Evolutionary conservation across 306 rosid species (phyloP).

Genomic region (Cucurbita maxima): DNA sequence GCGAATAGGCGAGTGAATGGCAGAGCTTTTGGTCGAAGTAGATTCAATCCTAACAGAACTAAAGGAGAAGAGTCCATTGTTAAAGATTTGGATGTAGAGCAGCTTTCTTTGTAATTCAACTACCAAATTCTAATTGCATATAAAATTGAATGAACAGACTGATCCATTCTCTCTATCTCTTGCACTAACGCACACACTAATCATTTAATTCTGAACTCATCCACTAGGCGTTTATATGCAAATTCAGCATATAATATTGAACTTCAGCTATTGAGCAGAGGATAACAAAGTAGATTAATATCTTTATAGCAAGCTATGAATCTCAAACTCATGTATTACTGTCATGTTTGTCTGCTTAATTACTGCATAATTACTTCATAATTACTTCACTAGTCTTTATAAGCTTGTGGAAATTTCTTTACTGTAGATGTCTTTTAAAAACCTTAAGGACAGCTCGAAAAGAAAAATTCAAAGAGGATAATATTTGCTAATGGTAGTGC

Average conservation of each 20-base stretch:
- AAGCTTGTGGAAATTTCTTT: no score
- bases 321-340: conserved; percentile 58
- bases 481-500: no score
- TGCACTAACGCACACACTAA: background rate
- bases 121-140: background rate
- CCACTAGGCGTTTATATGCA: background rate
- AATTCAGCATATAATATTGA: background rate
- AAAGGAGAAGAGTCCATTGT: background rate
- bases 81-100: background rate
- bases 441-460: no score
- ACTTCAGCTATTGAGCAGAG: background rate
- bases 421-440: no score
- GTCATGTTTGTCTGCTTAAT: no score
- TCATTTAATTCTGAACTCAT: background rate
- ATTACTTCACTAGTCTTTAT: no score
- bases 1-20: background rate
- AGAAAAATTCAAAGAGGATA: no score
- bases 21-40: background rate
- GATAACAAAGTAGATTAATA: conserved; percentile 14
- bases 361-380: no score
- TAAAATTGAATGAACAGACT: background rate
- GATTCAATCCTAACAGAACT: background rate
- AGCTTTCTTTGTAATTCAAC: background rate
- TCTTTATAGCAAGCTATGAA: conserved; percentile 98
- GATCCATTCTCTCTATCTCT: background rate